These are phyloP conservation scores for Ephemerocybe angulata DNA, from an alignment of 768 basidiomycete species.

Conservation along the genomic window DNA sequence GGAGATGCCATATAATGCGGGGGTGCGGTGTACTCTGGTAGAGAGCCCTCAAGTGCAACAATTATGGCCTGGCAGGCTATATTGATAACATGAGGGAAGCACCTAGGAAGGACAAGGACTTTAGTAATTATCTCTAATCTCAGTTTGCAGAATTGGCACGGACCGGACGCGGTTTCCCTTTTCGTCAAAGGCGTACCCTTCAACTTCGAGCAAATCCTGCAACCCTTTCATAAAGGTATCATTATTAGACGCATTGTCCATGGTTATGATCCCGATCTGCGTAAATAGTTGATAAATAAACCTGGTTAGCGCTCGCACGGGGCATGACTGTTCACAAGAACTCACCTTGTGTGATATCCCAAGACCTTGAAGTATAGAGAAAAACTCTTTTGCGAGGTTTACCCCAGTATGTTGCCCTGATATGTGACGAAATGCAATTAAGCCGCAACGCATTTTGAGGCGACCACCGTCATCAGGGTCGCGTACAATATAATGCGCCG, in stretches of 20 bases:
- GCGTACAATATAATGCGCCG: conserved; percentile 37
- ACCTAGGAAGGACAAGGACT: background rate
- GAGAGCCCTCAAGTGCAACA: too few species aligned
- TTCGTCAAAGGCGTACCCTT: background rate
- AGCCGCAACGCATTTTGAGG: conserved; percentile 27
- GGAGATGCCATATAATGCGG: too few species aligned
- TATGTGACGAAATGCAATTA: conserved; percentile 34
- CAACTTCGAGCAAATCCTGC: background rate
- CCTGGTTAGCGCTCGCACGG: too few species aligned
- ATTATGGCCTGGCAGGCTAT: conserved; percentile 11
- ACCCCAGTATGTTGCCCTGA: conserved; percentile 35
- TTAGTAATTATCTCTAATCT: background rate
- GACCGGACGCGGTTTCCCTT: background rate
- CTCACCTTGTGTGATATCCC: conserved; percentile 24
- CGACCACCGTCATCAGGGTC: background rate
- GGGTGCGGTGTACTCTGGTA: too few species aligned
- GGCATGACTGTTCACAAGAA: background rate
- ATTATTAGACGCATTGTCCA: conserved; percentile 36
- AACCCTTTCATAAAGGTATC: conserved; percentile 17
- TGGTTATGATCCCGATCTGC: conserved; percentile 20
- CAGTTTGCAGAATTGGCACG: background rate
- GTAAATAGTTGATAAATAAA: too few species aligned
- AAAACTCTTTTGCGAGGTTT: conserved; percentile 32
- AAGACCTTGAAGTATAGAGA: conserved; percentile 27
- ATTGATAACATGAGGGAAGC: background rate